phyloP scores from a whole-genome alignment of 352 stramenopile species.

The Globisporangium carolinianum region DNA sequence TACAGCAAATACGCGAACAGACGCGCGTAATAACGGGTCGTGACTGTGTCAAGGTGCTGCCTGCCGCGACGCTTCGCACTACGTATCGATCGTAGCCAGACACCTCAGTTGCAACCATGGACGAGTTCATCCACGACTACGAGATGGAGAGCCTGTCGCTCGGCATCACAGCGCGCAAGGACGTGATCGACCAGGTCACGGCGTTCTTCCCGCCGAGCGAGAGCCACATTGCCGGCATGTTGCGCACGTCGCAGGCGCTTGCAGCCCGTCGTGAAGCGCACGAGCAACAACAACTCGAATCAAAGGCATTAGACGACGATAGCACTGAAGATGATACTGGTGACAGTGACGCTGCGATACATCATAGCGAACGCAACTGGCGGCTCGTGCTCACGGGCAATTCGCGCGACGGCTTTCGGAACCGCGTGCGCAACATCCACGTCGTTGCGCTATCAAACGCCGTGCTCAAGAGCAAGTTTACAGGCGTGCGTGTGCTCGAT shows the following conservation, averaged over 20 bases:
- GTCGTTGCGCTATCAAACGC: constrained; percentile 43
- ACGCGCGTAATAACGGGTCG: too few relatives aligned
- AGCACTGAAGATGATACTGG: constrained; percentile 6
- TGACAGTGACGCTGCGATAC: not conserved
- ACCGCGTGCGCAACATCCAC: constrained; percentile 62
- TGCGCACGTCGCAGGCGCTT: constrained; percentile 38
- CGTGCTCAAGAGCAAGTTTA: constrained; percentile 38
- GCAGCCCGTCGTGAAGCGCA: constrained; percentile 24
- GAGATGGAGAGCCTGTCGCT: constrained; percentile 74
- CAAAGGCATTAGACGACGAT: not conserved
- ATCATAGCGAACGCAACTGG: constrained; percentile 3
- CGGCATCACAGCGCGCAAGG: constrained; percentile 50
- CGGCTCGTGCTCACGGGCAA: constrained; percentile 45
- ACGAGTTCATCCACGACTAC: constrained; percentile 65
- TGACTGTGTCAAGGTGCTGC: too few relatives aligned
- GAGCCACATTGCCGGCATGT: constrained; percentile 23
- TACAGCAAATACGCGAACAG: not conserved
- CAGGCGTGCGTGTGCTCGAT: constrained; percentile 36
- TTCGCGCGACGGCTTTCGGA: constrained; percentile 44
- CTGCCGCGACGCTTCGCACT: too few relatives aligned
- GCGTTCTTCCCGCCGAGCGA: constrained; percentile 35
- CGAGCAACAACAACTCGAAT: not conserved
- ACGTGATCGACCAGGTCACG: constrained; percentile 40
- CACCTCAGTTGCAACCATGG: constrained; percentile 18
- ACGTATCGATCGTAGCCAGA: too few relatives aligned